Conservation (phyloP, 2,329 filamentous ascomycete genomes). For the Trichoderma cornu-damae region DNA sequence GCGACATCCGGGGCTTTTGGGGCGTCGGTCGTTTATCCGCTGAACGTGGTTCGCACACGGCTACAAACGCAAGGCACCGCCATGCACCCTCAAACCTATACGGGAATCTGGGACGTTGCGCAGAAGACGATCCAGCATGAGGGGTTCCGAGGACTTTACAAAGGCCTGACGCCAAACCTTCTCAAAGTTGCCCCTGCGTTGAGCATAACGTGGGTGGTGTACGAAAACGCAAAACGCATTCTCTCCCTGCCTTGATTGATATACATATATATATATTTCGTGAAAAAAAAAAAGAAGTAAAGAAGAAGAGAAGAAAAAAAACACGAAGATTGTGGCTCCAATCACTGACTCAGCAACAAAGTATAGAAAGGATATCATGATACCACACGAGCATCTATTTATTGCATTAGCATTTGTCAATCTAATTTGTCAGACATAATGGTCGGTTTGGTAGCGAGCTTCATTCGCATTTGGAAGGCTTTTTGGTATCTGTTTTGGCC, state of each 20-base stretch:
- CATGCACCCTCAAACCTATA: constrained; percentile 87
- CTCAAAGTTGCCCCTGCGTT: constrained; percentile 94
- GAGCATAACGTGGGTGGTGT: constrained; percentile 91
- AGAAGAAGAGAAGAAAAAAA: no score
- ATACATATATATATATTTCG: neutral
- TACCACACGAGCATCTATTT: constrained; percentile 17
- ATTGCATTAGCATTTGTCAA: constrained; percentile 17
- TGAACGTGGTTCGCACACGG: constrained; percentile 88
- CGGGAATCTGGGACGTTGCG: constrained; percentile 83
- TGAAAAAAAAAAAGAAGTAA: no score
- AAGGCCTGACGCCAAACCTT: constrained; percentile 89
- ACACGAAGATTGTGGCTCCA: no score
- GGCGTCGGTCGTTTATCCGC: constrained; percentile 87
- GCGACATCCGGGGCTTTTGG: constrained; percentile 88
- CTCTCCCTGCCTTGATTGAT: constrained; percentile 46
- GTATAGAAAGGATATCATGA: constrained; percentile 16
- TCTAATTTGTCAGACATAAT: constrained; percentile 16
- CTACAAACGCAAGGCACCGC: constrained; percentile 90
- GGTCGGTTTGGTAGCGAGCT: constrained; percentile 8
- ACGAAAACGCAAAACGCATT: constrained; percentile 79
- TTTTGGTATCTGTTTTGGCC: neutral
- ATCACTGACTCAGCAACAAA: neutral
- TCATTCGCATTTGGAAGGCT: constrained; percentile 10
- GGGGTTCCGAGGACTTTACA: constrained; percentile 82
- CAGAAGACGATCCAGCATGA: constrained; percentile 77